Evolutionary conservation across 2,329 filamentous ascomycete genomes (phyloP).

Genomic region (Thielaviopsis euricoi): DNA sequence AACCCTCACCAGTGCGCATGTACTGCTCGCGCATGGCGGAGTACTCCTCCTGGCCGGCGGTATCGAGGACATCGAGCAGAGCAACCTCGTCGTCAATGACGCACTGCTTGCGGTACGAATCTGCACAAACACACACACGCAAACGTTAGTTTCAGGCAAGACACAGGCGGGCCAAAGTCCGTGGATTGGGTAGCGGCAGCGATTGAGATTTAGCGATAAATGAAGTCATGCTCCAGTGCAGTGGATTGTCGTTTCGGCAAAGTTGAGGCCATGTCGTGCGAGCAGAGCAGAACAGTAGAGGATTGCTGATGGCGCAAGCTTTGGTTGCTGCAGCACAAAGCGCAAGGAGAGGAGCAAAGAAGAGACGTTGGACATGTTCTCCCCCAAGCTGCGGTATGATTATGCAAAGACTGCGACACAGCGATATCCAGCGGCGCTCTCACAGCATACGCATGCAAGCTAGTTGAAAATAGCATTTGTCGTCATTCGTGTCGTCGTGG

Average conservation of each 20-base stretch:
- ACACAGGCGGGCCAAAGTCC: neutral
- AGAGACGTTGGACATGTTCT: neutral
- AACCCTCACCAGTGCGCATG: slow-evolving; percentile 97
- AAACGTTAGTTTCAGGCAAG: neutral
- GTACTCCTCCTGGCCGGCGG: slow-evolving; percentile 96
- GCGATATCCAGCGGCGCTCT: too few species aligned
- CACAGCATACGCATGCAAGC: too few species aligned
- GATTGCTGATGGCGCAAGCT: neutral
- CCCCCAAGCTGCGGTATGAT: too few species aligned
- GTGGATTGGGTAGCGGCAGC: neutral
- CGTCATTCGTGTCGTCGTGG: too few species aligned
- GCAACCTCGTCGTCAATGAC: slow-evolving; percentile 97
- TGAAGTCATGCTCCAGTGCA: neutral
- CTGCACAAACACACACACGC: slow-evolving; percentile 27
- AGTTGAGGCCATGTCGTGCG: neutral
- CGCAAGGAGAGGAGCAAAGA: neutral
- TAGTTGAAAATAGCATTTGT: too few species aligned
- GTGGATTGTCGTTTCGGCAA: neutral
- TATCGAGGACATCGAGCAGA: slow-evolving; percentile 93
- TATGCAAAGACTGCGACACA: too few species aligned
- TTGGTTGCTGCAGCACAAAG: neutral
- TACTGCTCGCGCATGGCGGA: slow-evolving; percentile 99
- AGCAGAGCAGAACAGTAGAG: neutral
- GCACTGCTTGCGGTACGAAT: slow-evolving; percentile 99
- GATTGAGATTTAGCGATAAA: neutral